Percentiles rank a stretch among this genome's conserved stretches.
Evolutionary conservation across 2,329 filamentous ascomycete genomes (phyloP).

Genomic region (Claviceps lovelessii): DNA sequence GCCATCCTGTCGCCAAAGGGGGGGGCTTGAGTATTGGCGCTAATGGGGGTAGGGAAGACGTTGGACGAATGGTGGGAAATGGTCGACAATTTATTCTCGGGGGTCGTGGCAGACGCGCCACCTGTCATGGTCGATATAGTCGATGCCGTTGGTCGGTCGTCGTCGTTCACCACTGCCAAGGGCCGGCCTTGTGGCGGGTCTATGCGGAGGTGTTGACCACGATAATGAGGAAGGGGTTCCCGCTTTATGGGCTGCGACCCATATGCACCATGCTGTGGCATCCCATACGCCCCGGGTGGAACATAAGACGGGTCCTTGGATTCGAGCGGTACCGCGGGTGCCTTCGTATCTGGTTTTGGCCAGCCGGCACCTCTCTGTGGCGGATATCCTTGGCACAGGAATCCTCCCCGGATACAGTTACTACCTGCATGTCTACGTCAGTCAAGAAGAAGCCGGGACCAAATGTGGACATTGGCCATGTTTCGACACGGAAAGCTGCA

Average conservation of each 20-base stretch:
- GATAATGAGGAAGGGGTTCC: constrained; percentile 44
- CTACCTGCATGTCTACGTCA: constrained; percentile 40
- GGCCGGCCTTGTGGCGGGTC: constrained; percentile 47
- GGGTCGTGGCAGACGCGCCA: constrained; percentile 37
- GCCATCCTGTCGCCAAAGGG: constrained; percentile 34
- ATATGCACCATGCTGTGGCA: constrained; percentile 34
- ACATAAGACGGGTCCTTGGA: constrained; percentile 62
- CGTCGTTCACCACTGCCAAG: constrained; percentile 37
- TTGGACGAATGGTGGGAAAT: constrained; percentile 40
- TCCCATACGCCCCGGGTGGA: constrained; percentile 46
- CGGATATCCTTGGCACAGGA: constrained; percentile 83
- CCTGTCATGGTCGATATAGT: constrained; percentile 45
- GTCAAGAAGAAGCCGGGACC: neutral
- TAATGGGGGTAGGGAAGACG: constrained; percentile 48
- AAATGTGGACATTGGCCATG: neutral
- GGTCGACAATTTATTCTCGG: constrained; percentile 48
- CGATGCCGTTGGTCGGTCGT: constrained; percentile 44
- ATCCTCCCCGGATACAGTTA: constrained; percentile 83
- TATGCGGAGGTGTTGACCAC: constrained; percentile 46
- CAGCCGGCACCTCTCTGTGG: constrained; percentile 57
- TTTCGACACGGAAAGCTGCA: too few relatives aligned
- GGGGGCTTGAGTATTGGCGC: constrained; percentile 33
- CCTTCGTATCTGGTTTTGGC: constrained; percentile 61
- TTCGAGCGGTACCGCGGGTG: constrained; percentile 59
- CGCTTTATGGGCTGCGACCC: constrained; percentile 31